Percentiles rank a stretch among this genome's conserved stretches.
Conservation (phyloP, 345 rosid genomes). For the Isatis tinctoria region DNA sequence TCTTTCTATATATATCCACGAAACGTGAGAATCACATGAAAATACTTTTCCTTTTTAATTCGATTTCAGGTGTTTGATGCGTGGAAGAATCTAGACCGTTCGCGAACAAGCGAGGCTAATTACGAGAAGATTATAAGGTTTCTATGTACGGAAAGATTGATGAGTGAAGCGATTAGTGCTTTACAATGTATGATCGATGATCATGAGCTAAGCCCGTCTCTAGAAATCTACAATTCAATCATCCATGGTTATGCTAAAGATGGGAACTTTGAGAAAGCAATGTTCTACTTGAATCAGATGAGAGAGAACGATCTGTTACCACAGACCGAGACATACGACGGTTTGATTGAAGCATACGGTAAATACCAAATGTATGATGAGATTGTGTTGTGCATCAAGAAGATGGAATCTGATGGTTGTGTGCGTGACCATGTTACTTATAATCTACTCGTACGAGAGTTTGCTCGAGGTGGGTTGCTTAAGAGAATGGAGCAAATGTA, state of each 20-base stretch:
- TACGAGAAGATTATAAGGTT: not conserved
- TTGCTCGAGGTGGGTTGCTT: constrained; percentile 56
- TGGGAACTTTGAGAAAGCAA: not conserved
- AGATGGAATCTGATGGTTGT: constrained; percentile 55
- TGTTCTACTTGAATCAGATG: not conserved
- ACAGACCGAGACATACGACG: constrained; percentile 39
- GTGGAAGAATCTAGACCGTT: constrained; percentile 53
- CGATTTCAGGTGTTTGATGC: constrained; percentile 43
- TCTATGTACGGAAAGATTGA: not conserved
- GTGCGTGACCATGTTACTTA: constrained; percentile 50
- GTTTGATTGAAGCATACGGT: not conserved
- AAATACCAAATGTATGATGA: not conserved
- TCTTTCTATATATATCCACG: not conserved
- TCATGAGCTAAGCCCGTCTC: not conserved
- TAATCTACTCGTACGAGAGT: constrained; percentile 55
- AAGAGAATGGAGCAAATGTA: constrained; percentile 53
- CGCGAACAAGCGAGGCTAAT: constrained; percentile 6
- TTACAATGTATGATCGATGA: not conserved
- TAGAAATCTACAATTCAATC: not conserved
- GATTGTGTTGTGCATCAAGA: constrained; percentile 54
- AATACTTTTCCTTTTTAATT: not conserved
- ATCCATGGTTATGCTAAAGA: not conserved
- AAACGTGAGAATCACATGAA: not conserved
- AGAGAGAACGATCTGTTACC: constrained; percentile 25
- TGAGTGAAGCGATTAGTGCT: not conserved